These are phyloP conservation scores for Venturia pyrina DNA, from an alignment of 2,329 filamentous ascomycete species.

Conservation along the genomic window DNA sequence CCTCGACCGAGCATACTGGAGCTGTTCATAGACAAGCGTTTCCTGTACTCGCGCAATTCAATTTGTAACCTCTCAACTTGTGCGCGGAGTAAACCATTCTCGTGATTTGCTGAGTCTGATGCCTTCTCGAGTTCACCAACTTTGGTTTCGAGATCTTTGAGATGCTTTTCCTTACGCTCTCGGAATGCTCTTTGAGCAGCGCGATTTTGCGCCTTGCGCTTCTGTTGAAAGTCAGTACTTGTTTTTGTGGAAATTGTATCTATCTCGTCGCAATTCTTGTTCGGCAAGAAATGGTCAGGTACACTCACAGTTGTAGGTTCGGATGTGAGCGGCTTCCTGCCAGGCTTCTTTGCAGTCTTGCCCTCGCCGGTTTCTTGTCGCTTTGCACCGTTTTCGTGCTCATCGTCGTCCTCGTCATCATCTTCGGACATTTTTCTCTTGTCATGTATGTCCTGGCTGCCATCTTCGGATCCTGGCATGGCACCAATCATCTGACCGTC, in stretches of 20 bases:
- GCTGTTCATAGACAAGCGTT: constrained; percentile 60
- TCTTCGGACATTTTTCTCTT: constrained; percentile 67
- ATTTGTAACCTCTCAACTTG: constrained; percentile 79
- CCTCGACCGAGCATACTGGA: constrained; percentile 33
- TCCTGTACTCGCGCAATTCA: constrained; percentile 84
- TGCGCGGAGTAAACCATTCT: constrained; percentile 75
- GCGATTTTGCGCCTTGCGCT: constrained; percentile 91
- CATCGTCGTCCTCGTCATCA: constrained; percentile 50
- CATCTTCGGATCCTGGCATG: constrained; percentile 46
- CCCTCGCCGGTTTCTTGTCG: constrained; percentile 66
- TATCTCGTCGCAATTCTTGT: neutral
- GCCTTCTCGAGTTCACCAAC: constrained; percentile 63
- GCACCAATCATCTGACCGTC: constrained; percentile 64
- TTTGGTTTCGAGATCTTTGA: constrained; percentile 71
- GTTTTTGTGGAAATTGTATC: neutral
- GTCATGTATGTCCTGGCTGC: constrained; percentile 23
- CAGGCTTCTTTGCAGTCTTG: constrained; percentile 88
- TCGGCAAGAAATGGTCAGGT: neutral
- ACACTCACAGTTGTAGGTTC: constrained; percentile 86
- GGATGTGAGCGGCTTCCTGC: constrained; percentile 87
- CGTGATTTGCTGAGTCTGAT: constrained; percentile 71
- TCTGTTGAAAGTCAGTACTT: constrained; percentile 42
- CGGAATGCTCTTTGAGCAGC: constrained; percentile 89
- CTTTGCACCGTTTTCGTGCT: constrained; percentile 54
- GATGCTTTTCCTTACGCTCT: constrained; percentile 86